phyloP scores from a whole-genome alignment of 352 stramenopile genomes.

The Thraustochytrium striatum region DNA sequence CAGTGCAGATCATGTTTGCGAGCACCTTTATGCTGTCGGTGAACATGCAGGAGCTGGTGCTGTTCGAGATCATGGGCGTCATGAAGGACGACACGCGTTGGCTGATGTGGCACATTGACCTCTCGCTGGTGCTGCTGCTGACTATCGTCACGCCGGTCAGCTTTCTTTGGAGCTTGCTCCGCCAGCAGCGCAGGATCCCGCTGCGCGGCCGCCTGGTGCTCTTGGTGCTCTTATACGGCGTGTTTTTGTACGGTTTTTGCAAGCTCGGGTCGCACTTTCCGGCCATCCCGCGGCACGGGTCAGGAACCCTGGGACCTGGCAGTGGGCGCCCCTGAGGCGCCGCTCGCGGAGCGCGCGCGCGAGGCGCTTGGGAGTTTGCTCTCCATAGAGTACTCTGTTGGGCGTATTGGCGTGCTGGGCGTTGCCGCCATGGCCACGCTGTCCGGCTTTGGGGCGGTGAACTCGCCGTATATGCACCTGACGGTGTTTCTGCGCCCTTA shows the following conservation, averaged over 20 bases:
- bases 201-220: background rate
- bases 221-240: background rate
- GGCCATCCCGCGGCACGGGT: too few relatives aligned
- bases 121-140: slow-evolving; percentile 10
- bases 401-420: slow-evolving; percentile 4
- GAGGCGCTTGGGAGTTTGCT: background rate
- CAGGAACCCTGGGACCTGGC: too few relatives aligned
- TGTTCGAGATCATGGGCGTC: slow-evolving; percentile 45
- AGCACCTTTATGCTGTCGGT: slow-evolving; percentile 32
- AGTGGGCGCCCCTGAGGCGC: too few relatives aligned
- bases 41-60: slow-evolving; percentile 40
- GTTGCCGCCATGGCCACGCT: slow-evolving; percentile 33
- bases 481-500: slow-evolving; percentile 31
- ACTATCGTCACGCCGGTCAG: slow-evolving; percentile 11
- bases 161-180: background rate
- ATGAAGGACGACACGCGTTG: slow-evolving; percentile 36
- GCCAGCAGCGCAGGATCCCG: background rate
- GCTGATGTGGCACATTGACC: slow-evolving; percentile 36
- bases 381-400: slow-evolving; percentile 39
- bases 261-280: background rate
- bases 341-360: too few relatives aligned
- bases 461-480: slow-evolving; percentile 36
- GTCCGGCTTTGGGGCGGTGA: slow-evolving; percentile 25
- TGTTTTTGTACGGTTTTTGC: slow-evolving; percentile 12
- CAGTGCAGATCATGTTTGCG: slow-evolving; percentile 27